phyloP scores from a whole-genome alignment of 148 eudicot species.

The Chenopodium formosanum region DNA sequence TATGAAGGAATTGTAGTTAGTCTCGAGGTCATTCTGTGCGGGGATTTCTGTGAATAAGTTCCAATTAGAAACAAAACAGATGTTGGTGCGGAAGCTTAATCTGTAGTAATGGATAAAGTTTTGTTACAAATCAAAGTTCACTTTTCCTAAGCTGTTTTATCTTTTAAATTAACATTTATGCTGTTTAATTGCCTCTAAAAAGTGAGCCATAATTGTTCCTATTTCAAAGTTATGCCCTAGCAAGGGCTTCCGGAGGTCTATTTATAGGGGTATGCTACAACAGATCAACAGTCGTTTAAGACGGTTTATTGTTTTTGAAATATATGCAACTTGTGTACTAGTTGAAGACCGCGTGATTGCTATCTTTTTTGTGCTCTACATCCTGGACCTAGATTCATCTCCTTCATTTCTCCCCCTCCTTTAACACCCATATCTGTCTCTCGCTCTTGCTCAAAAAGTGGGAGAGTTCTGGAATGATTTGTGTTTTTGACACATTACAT shows the following conservation, averaged over 20 bases:
- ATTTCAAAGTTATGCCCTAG: neutral
- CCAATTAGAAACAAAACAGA: neutral
- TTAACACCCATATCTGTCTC: neutral
- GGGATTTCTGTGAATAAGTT: neutral
- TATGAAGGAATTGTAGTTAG: neutral
- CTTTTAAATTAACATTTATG: neutral
- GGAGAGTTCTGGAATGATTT: neutral
- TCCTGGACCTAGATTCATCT: neutral
- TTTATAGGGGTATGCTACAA: neutral
- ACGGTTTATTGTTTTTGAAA: neutral
- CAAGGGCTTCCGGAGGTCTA: neutral
- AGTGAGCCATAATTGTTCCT: neutral
- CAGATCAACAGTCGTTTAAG: neutral
- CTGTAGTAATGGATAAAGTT: neutral
- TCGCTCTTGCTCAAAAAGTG: neutral
- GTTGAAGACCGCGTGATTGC: neutral
- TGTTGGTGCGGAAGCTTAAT: neutral
- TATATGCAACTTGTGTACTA: neutral
- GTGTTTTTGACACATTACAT: slow-evolving; percentile 7
- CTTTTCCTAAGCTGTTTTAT: too few relatives aligned
- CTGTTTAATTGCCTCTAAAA: neutral
- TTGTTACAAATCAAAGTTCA: neutral
- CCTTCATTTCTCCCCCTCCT: neutral
- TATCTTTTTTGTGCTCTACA: neutral
- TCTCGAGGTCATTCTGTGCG: neutral